Evolutionary conservation across 805 yeast species (phyloP), one percentile per base, ranked within the genome.

Genomic region (Lipomyces yamanashiensis): DNA sequence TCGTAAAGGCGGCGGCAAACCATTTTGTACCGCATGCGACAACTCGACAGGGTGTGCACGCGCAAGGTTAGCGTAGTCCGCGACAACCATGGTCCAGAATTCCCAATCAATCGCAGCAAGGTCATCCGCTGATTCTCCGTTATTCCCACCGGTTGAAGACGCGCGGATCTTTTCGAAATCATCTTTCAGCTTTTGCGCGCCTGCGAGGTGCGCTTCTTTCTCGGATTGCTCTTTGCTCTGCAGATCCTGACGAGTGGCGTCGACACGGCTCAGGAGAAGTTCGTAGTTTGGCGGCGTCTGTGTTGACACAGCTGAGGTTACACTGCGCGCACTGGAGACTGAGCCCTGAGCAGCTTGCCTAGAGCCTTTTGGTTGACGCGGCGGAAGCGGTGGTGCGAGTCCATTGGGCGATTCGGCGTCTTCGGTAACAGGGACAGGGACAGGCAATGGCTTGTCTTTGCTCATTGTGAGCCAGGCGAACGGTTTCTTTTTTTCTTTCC

Each of bases 1-100:
- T 67, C 98, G 80, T 56, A 93, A 81, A 67, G 89, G 95, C 51
- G 82, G 78, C 13, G 99, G 98, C 47, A 93, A 87, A 54, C 98
- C 98, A 9, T 78, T 77, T 21, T 87, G 81, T 19, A 95, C 83
- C 50, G 88, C 85, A 44, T 76, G 73, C 52, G 86, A 82, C 62
- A 93, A 80, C 67, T 80, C 80, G 13, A 81, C 81, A 0, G 92
- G 87, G 33, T 85, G 85, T 21, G 81, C 78, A 58, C 82, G 79
- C 1, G 92, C 92, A 8, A 88, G 86, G 0, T 75, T 73, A n/a
- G 86, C 80, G 72, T 91, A 90, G 74, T 92, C 88, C 67, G 88
- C 85, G 2, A 91, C 90, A 17, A 92, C 89, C 43, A 79, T 79
- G 6, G 92, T 83, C 98, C 98, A 93, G 74, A 90, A 89, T 51